Conservation (phyloP, 257 asterid species). For the Solanum chiquidenum region DNA sequence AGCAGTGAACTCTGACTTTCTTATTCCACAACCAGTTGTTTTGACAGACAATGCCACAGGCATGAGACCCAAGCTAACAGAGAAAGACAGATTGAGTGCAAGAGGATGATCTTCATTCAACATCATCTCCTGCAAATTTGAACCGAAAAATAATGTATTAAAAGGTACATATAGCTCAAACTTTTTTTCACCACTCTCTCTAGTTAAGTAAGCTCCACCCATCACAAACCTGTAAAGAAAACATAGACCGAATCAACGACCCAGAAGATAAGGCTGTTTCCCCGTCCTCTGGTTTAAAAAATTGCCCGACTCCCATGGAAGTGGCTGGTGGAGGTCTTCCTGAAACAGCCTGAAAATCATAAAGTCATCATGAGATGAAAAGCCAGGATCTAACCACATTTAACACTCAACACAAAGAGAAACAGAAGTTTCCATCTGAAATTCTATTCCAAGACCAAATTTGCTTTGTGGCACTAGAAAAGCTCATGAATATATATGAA, state of each 20-base stretch:
- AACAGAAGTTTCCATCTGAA: not conserved
- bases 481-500: not conserved
- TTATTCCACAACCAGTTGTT: slow-evolving; percentile 92
- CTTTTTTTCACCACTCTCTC: not conserved
- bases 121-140: slow-evolving; percentile 48
- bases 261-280: slow-evolving; percentile 43
- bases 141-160: slow-evolving; percentile 3
- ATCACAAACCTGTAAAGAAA: slow-evolving; percentile 46
- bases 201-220: not conserved
- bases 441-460: not conserved
- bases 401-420: not conserved
- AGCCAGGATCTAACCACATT: not conserved
- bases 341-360: slow-evolving; percentile 61
- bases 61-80: slow-evolving; percentile 85
- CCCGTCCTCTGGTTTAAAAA: slow-evolving; percentile 70
- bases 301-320: slow-evolving; percentile 99
- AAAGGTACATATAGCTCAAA: not conserved
- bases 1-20: slow-evolving; percentile 50
- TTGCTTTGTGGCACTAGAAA: not conserved
- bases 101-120: slow-evolving; percentile 94
- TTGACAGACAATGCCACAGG: slow-evolving; percentile 58
- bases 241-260: slow-evolving; percentile 42
- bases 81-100: slow-evolving; percentile 65
- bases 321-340: slow-evolving; percentile 97
- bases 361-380: slow-evolving; percentile 9